Base-by-base conservation (phyloP, 768 basidiomycete species). In the Boletus coccyginus region DNA sequence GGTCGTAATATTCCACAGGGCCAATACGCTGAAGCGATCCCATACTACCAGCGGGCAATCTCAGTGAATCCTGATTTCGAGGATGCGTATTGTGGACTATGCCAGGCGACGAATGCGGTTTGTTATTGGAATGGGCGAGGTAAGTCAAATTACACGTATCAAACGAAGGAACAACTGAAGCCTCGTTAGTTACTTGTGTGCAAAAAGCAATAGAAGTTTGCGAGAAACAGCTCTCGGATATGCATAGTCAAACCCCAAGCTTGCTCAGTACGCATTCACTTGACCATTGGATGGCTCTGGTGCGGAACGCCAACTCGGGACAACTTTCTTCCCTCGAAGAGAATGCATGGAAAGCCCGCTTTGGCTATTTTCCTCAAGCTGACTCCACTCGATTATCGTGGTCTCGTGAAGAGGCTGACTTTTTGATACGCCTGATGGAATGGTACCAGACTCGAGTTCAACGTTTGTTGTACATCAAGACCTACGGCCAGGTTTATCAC, bases 81-180 rank as follows among this genome's bases (percentile, higher is more conserved):
- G 0, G 81, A 81, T 56, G 80, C 78, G 1, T 69, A 79, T 14
- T 80, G 79, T 56, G 80, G 80, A 17, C 60, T 80, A n/a, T 74
- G 67, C 45, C 77, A 75, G 51, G 73, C 81, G 14, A 73, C 76
- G 38, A 73, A 70, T 50, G 75, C 81, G 0, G 66, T 81, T 12
- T 81, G 80, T 59, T 76, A 77, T 60, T 81, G 78, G 78, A 44
- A 66, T 70, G 55, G 75, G 65, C 43, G 73, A 71, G n/a, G 67
- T 73, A 48, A 57, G 65, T 41, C 27, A 52, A 63, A 69, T 39
- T 21, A 38, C 3, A 7, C 3, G 19, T 52, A 39, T 46, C 10
- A 11, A 59, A n/a, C 9, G 50, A 50, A 39, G 35, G 31, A 51
- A 39, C 11, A 16, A 45, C 59, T 55, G 44, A 67, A 53, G 29